These are phyloP conservation scores for Nitzschia sp. DNA, from an alignment of 108 stramenopile species.

Conservation along the genomic window DNA sequence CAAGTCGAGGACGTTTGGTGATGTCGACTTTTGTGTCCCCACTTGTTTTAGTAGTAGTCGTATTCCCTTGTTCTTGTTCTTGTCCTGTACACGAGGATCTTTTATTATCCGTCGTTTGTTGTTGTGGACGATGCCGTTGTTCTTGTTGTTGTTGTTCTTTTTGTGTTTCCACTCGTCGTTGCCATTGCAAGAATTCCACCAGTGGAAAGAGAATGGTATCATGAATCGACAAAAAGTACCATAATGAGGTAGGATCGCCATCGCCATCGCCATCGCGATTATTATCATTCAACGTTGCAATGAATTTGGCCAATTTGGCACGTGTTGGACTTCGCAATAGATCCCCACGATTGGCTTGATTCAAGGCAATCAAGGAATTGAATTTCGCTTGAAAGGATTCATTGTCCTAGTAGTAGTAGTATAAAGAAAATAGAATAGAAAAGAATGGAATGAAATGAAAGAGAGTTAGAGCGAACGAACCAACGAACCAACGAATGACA, in stretches of 20 bases:
- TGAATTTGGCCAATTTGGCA: constrained; percentile 26
- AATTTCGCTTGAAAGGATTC: constrained; percentile 36
- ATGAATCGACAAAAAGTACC: constrained; percentile 42
- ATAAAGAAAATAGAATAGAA: not conserved
- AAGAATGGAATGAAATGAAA: not conserved
- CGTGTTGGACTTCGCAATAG: constrained; percentile 24
- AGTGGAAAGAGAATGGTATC: constrained; percentile 29
- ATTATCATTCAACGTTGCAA: constrained; percentile 17
- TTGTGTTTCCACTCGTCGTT: not conserved
- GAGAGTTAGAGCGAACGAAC: not conserved
- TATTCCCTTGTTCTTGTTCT: no score
- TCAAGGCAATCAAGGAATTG: constrained; percentile 40
- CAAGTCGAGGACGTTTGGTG: no score
- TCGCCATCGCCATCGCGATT: no score
- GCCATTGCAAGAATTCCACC: constrained; percentile 27
- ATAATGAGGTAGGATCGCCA: constrained; percentile 31
- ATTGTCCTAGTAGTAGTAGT: constrained; percentile 22
- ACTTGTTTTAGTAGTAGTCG: no score
- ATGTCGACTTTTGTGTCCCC: no score
- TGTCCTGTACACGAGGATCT: no score
- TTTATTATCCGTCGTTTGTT: no score
- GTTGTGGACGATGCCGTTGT: no score
- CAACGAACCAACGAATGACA: no score
- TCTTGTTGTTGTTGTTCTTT: constrained; percentile 8
- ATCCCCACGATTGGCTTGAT: constrained; percentile 41